phyloP scores from a whole-genome alignment of 2,329 filamentous ascomycete species.

The Stagonosporopsis rhizophila region DNA sequence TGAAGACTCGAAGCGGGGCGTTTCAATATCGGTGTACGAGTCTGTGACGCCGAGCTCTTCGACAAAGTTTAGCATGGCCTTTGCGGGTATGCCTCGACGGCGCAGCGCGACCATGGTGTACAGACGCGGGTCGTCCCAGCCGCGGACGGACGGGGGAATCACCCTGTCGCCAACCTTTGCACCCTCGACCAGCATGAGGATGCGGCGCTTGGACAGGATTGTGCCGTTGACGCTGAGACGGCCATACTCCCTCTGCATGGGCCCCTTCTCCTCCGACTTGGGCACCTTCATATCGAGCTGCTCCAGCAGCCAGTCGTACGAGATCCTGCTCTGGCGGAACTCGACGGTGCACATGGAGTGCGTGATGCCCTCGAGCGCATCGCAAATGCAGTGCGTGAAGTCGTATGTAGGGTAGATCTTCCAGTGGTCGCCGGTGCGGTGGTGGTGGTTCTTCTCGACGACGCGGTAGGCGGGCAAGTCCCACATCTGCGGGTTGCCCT shows the following conservation, averaged over 20 bases:
- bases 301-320: slow-evolving; percentile 91
- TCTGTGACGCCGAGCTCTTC: slow-evolving; percentile 92
- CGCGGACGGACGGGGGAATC: slow-evolving; percentile 69
- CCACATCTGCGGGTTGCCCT: slow-evolving; percentile 95
- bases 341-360: slow-evolving; percentile 94
- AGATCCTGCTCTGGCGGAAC: slow-evolving; percentile 82
- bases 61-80: slow-evolving; percentile 87
- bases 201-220: slow-evolving; percentile 84
- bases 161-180: slow-evolving; percentile 50
- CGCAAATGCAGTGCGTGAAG: slow-evolving; percentile 88
- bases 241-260: slow-evolving; percentile 89
- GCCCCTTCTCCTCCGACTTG: slow-evolving; percentile 57
- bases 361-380: slow-evolving; percentile 90
- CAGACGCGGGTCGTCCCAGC: slow-evolving; percentile 90
- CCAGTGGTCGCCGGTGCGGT: slow-evolving; percentile 83
- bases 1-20: slow-evolving; percentile 81
- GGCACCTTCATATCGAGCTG: slow-evolving; percentile 80
- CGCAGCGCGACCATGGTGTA: slow-evolving; percentile 87
- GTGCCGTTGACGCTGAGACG: slow-evolving; percentile 83
- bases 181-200: slow-evolving; percentile 80
- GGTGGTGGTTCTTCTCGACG: slow-evolving; percentile 73
- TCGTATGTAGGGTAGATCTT: slow-evolving; percentile 96
- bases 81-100: slow-evolving; percentile 84
- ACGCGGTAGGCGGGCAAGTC: slow-evolving; percentile 92
- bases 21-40: slow-evolving; percentile 77